These are phyloP conservation scores for Cadophora sp. DNA, from an alignment of 2,329 filamentous ascomycete genomes.

Conservation along the genomic window DNA sequence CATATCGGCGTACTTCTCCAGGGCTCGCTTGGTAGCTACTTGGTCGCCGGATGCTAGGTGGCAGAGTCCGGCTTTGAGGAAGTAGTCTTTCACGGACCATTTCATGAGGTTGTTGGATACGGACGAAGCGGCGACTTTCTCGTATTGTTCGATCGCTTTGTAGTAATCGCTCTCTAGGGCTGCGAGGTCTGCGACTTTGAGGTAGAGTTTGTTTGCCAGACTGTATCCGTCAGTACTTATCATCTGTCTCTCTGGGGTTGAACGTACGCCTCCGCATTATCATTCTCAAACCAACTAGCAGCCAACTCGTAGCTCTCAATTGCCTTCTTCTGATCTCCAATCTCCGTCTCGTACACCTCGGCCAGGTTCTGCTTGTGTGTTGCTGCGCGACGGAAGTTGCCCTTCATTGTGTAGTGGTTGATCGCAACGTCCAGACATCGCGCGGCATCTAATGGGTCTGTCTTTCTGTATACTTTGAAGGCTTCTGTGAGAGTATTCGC, in stretches of 20 bases:
- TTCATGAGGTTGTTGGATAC: conserved; percentile 92
- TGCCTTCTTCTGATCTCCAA: conserved; percentile 79
- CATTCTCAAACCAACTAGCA: conserved; percentile 87
- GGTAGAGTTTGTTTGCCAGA: conserved; percentile 89
- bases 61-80: conserved; percentile 93
- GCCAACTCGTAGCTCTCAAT: conserved; percentile 85
- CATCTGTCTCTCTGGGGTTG: background rate
- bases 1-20: conserved; percentile 82
- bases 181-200: conserved; percentile 89
- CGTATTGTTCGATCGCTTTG: conserved; percentile 81
- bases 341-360: conserved; percentile 83
- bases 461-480: conserved; percentile 93
- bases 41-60: conserved; percentile 77
- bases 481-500: conserved; percentile 89
- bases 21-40: conserved; percentile 78
- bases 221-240: conserved; percentile 51
- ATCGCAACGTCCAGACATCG: conserved; percentile 82
- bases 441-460: conserved; percentile 82
- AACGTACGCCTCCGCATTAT: conserved; percentile 81
- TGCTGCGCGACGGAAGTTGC: conserved; percentile 90
- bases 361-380: conserved; percentile 89
- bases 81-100: conserved; percentile 94
- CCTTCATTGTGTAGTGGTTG: conserved; percentile 84
- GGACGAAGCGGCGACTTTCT: conserved; percentile 79
- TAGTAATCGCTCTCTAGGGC: conserved; percentile 85